These are phyloP conservation scores for Neofusicoccum laricinum DNA, from an alignment of 2,329 filamentous ascomycete species.

Conservation along the genomic window DNA sequence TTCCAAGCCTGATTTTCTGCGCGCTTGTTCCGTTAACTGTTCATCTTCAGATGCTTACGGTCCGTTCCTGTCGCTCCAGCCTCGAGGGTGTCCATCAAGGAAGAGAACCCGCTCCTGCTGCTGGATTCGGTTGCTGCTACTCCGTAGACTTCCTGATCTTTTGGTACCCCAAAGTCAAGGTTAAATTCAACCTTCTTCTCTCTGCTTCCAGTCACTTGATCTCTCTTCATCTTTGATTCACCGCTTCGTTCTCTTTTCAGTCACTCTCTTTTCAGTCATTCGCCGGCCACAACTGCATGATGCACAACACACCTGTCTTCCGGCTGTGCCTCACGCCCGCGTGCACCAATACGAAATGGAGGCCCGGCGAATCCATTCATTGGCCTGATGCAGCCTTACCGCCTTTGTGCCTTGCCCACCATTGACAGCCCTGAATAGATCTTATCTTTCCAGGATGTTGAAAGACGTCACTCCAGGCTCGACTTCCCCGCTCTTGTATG, in stretches of 20 bases:
- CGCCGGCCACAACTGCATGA: neutral
- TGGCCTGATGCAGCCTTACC: constrained; percentile 6
- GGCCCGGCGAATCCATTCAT: neutral
- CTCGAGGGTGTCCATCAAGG: too few species aligned
- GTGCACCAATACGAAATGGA: neutral
- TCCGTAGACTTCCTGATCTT: too few species aligned
- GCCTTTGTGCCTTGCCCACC: neutral
- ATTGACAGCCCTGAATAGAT: neutral
- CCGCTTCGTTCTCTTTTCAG: neutral
- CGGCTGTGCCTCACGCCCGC: neutral
- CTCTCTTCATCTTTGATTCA: neutral
- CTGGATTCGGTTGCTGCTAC: too few species aligned
- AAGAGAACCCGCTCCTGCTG: too few species aligned
- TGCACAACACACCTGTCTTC: neutral
- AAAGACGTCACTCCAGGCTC: neutral
- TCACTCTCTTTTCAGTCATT: neutral
- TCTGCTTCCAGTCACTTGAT: neutral
- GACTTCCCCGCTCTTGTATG: neutral
- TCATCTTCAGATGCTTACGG: too few species aligned
- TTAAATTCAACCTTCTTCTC: neutral
- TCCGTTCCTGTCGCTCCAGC: too few species aligned
- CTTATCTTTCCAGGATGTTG: neutral
- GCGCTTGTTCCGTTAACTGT: neutral
- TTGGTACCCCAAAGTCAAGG: too few species aligned
- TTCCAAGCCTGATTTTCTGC: neutral